Evolutionary conservation across 2,329 filamentous ascomycete species (phyloP).

Genomic region (Mycosphaerelloides madeirae): DNA sequence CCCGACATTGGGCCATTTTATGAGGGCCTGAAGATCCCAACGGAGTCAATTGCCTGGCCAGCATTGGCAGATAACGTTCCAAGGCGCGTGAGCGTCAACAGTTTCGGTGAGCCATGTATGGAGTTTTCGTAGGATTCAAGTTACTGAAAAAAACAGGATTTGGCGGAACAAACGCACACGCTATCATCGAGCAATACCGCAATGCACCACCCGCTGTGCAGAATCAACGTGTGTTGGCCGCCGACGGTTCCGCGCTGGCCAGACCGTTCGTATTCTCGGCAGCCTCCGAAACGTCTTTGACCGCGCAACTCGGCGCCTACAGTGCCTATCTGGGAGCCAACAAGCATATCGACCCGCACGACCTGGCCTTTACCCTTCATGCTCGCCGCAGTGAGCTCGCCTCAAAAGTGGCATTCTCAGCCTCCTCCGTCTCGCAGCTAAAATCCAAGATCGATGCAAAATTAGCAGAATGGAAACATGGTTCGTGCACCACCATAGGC

Average conservation of each 20-base stretch:
- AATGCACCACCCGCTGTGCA: slow-evolving; percentile 1
- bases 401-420: too few species aligned
- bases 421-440: too few species aligned
- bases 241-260: slow-evolving; percentile 7
- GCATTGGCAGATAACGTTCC: slow-evolving; percentile 3
- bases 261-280: slow-evolving; percentile 17
- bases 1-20: slow-evolving; percentile 27
- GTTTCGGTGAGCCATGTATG: slow-evolving; percentile 25
- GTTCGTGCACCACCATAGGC: too few species aligned
- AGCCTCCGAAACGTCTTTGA: slow-evolving; percentile 8
- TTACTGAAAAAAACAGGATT: slow-evolving; percentile 22
- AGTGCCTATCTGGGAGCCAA: too few species aligned
- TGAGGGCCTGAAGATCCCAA: slow-evolving; percentile 16
- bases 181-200: slow-evolving; percentile 18
- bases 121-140: neutral
- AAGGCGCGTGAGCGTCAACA: slow-evolving; percentile 19
- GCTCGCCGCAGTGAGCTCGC: too few species aligned
- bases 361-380: too few species aligned
- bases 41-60: slow-evolving; percentile 29
- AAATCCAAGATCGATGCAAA: too few species aligned
- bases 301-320: too few species aligned
- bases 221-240: neutral
- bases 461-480: too few species aligned
- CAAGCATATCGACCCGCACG: too few species aligned
- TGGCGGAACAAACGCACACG: slow-evolving; percentile 24